phyloP scores from a whole-genome alignment of 441 rosid genomes.

The Syzygium syzygioides region DNA sequence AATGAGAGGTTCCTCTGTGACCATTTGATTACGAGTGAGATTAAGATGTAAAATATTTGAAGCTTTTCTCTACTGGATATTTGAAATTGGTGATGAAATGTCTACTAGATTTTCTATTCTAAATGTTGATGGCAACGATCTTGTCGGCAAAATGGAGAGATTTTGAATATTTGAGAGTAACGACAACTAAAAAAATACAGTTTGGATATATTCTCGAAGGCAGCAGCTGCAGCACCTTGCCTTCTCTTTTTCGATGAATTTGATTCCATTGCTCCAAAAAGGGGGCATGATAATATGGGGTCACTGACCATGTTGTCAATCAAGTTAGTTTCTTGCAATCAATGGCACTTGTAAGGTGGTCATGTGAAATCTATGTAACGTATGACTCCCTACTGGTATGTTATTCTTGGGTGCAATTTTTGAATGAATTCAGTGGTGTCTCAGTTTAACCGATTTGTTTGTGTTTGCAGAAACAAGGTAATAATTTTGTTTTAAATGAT shows the following conservation, averaged over 20 bases:
- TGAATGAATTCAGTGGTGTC: conserved; percentile 59
- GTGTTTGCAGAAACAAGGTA: conserved; percentile 88
- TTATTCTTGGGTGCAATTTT: conserved; percentile 38
- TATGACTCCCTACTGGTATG: background rate
- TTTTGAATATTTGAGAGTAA: background rate
- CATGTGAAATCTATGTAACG: conserved; percentile 1
- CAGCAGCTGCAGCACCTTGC: conserved; percentile 88
- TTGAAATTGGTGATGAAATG: background rate
- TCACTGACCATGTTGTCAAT: conserved; percentile 91
- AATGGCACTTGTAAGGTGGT: conserved; percentile 6
- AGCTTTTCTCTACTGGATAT: background rate
- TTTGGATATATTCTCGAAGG: conserved; percentile 89
- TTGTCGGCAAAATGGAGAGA: background rate
- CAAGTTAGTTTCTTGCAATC: conserved; percentile 47
- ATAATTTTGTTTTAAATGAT: conserved; percentile 5
- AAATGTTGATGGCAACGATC: background rate
- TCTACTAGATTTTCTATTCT: background rate
- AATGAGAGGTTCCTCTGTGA: background rate
- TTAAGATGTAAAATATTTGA: background rate
- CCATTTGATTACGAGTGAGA: background rate
- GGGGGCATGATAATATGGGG: conserved; percentile 96
- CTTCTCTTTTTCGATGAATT: conserved; percentile 93
- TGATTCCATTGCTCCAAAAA: conserved; percentile 94
- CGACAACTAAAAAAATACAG: conserved; percentile 16
- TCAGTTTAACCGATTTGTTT: conserved; percentile 92